phyloP scores from a whole-genome alignment of 768 basidiomycete species.

The Cystobasidium tubakii region DNA sequence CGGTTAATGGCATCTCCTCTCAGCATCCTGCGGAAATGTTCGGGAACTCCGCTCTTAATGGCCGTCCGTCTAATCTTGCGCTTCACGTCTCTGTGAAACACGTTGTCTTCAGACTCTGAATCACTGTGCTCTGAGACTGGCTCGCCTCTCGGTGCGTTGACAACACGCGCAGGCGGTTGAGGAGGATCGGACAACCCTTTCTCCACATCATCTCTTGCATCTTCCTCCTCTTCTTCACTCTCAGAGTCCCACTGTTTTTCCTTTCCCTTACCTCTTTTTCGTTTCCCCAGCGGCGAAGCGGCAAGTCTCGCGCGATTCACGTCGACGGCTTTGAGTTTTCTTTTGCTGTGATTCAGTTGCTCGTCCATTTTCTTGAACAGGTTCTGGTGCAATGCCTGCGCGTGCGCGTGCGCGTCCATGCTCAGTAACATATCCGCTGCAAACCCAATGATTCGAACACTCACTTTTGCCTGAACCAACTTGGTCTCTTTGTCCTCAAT shows the following conservation, averaged over 20 bases:
- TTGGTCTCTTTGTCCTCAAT: background rate
- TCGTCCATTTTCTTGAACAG: background rate
- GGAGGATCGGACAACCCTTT: background rate
- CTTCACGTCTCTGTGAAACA: background rate
- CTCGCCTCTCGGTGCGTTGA: background rate
- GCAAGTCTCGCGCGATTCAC: background rate
- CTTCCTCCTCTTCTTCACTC: background rate
- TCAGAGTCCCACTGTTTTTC: background rate
- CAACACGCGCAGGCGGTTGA: background rate
- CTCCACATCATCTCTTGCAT: background rate
- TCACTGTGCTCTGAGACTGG: background rate
- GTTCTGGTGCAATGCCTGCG: background rate
- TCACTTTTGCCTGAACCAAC: background rate
- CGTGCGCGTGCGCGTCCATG: background rate
- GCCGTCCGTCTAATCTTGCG: background rate
- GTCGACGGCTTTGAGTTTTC: background rate
- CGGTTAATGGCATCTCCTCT: too few species aligned
- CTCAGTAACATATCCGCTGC: background rate
- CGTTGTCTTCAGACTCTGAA: background rate
- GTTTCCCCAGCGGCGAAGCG: background rate
- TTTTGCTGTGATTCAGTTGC: background rate
- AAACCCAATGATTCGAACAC: background rate
- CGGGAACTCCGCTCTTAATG: background rate
- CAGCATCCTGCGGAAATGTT: background rate
- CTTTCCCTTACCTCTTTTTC: background rate